phyloP scores from a whole-genome alignment of 495 filamentous ascomycete species.

The Penicillium ochrochloron region DNA sequence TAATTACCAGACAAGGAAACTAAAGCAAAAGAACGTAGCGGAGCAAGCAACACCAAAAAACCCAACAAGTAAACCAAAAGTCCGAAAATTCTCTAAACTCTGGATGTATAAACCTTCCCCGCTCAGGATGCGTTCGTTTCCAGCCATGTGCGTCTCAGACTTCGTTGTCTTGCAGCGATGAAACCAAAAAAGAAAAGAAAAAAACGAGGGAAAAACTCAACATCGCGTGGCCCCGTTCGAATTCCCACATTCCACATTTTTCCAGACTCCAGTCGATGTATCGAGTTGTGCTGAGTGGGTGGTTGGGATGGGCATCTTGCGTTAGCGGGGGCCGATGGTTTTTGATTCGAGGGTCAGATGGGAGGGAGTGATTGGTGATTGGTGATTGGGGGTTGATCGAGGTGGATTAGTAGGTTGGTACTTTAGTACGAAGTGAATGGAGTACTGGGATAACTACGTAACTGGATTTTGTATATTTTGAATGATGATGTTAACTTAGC shows the following conservation, averaged over 20 bases:
- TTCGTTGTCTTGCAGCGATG: conserved; percentile 14
- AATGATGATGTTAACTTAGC: not conserved
- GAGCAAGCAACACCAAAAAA: too few species aligned
- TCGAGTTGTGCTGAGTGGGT: conserved; percentile 19
- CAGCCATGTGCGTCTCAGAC: conserved; percentile 32
- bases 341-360: conserved; percentile 32
- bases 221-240: conserved; percentile 5
- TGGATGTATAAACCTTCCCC: conserved; percentile 9
- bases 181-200: not conserved
- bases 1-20: not conserved
- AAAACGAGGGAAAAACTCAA: not conserved
- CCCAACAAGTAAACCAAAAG: not conserved
- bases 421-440: not conserved
- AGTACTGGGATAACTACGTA: not conserved
- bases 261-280: conserved; percentile 19
- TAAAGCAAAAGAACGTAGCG: too few species aligned
- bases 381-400: not conserved
- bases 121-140: conserved; percentile 9
- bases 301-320: conserved; percentile 7
- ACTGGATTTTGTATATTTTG: not conserved
- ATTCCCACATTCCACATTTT: not conserved
- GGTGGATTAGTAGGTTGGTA: not conserved
- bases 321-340: not conserved
- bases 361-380: not conserved
- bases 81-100: not conserved